Percentiles rank a stretch among this genome's conserved stretches.
Conservation (phyloP, 1,284 basidiomycete genomes). For the Puccinia polysora region DNA sequence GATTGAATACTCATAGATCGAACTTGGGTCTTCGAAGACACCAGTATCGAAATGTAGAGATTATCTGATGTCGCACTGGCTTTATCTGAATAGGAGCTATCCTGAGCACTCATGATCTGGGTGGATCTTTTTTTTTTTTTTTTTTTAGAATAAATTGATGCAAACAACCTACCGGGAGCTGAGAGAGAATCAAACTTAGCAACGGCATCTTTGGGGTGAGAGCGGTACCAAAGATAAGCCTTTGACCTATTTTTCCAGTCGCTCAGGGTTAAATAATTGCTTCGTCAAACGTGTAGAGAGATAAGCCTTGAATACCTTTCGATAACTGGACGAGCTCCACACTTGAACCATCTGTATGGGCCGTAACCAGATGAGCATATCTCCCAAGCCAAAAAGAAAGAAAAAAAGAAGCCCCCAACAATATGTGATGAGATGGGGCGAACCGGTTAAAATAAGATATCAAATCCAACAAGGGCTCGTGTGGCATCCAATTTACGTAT, state of each 20-base stretch:
- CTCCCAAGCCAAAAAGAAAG: neutral
- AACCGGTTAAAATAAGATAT: slow-evolving; percentile 34
- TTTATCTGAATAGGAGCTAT: neutral
- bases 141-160: no score
- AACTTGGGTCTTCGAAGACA: neutral
- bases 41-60: slow-evolving; percentile 19
- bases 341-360: slow-evolving; percentile 33
- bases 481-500: slow-evolving; percentile 29
- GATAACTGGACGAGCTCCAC: slow-evolving; percentile 12
- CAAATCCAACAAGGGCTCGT: slow-evolving; percentile 30
- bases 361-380: neutral
- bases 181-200: slow-evolving; percentile 5
- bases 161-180: slow-evolving; percentile 5
- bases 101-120: neutral
- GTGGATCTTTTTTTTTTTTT: neutral
- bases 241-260: slow-evolving; percentile 14
- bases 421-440: neutral
- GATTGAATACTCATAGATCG: slow-evolving; percentile 2
- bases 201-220: slow-evolving; percentile 20
- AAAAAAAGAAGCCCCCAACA: no score
- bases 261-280: no score
- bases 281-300: neutral
- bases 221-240: slow-evolving; percentile 33
- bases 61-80: slow-evolving; percentile 17
- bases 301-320: slow-evolving; percentile 3